phyloP scores from a whole-genome alignment of 768 basidiomycete genomes.

The Suillus alpinus region DNA sequence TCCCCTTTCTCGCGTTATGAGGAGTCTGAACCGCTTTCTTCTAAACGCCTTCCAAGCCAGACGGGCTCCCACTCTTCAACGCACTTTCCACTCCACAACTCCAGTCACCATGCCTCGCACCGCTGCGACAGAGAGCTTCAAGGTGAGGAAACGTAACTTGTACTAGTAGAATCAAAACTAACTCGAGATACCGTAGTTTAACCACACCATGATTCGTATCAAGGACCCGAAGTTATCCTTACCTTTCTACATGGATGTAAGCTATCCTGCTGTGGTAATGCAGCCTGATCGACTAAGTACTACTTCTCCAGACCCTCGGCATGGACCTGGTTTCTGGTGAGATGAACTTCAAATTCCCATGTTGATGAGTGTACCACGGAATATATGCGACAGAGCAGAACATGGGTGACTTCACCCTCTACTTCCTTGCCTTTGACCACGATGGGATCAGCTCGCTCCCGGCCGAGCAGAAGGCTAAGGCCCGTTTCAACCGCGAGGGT shows the following conservation, averaged over 20 bases:
- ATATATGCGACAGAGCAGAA: constrained; percentile 42
- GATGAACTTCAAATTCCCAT: constrained; percentile 5
- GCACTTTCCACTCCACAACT: constrained; percentile 10
- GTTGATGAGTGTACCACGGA: constrained; percentile 8
- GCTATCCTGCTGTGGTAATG: constrained; percentile 12
- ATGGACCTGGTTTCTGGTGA: constrained; percentile 71
- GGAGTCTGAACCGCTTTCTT: constrained; percentile 4
- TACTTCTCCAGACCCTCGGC: constrained; percentile 48
- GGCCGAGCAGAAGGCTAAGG: constrained; percentile 49
- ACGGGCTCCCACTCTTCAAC: constrained; percentile 4
- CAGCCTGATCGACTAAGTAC: not conserved
- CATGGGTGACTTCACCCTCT: constrained; percentile 67
- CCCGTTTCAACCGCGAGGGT: constrained; percentile 68
- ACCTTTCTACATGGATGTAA: constrained; percentile 73
- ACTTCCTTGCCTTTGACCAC: constrained; percentile 82
- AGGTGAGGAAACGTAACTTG: constrained; percentile 32
- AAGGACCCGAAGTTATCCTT: constrained; percentile 84
- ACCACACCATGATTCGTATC: constrained; percentile 87
- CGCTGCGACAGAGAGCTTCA: constrained; percentile 63
- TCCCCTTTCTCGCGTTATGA: constrained; percentile 7
- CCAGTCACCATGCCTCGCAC: constrained; percentile 55
- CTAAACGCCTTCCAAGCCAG: constrained; percentile 8
- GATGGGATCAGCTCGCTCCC: constrained; percentile 45
- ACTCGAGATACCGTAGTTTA: constrained; percentile 48
- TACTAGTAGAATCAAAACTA: not conserved